Conservation (phyloP, 208 protist species). For the Crithidia acanthocephali region DNA sequence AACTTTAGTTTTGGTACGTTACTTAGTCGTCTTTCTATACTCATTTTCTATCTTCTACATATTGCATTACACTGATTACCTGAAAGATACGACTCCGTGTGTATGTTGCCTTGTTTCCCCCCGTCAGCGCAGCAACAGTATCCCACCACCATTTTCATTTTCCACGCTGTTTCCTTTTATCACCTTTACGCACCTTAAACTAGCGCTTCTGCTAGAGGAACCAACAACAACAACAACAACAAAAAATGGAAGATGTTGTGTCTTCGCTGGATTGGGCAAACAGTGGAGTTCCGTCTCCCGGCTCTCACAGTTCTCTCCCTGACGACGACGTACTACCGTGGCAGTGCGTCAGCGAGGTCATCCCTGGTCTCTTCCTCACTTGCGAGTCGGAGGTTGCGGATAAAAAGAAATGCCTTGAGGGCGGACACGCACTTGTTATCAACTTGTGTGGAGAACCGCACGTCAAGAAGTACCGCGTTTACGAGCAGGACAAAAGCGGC, state of each 20-base stretch:
- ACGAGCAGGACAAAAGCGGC: constrained; percentile 29
- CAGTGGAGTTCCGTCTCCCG: constrained; percentile 28
- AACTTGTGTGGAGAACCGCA: constrained; percentile 66
- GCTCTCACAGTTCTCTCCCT: constrained; percentile 32
- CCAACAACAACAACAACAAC: too few relatives aligned
- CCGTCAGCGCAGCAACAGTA: too few relatives aligned
- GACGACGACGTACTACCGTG: constrained; percentile 47
- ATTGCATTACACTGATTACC: neutral
- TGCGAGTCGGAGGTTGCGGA: constrained; percentile 62
- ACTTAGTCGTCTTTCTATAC: too few relatives aligned
- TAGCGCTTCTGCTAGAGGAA: too few relatives aligned
- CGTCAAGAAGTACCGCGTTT: constrained; percentile 59
- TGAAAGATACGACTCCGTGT: too few relatives aligned
- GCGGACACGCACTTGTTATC: constrained; percentile 65
- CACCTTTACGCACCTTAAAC: too few relatives aligned
- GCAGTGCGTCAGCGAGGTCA: constrained; percentile 75
- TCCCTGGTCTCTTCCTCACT: constrained; percentile 76
- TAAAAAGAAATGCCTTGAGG: constrained; percentile 31
- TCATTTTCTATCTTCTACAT: too few relatives aligned
- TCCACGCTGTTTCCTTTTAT: too few relatives aligned
- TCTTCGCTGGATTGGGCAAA: constrained; percentile 43
- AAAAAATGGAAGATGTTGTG: constrained; percentile 25
- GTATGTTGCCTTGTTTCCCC: too few relatives aligned
- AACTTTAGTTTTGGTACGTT: neutral
- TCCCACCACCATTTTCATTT: too few relatives aligned